phyloP scores from a whole-genome alignment of 352 stramenopile genomes.

The Globisporangium sylvaticum region DNA sequence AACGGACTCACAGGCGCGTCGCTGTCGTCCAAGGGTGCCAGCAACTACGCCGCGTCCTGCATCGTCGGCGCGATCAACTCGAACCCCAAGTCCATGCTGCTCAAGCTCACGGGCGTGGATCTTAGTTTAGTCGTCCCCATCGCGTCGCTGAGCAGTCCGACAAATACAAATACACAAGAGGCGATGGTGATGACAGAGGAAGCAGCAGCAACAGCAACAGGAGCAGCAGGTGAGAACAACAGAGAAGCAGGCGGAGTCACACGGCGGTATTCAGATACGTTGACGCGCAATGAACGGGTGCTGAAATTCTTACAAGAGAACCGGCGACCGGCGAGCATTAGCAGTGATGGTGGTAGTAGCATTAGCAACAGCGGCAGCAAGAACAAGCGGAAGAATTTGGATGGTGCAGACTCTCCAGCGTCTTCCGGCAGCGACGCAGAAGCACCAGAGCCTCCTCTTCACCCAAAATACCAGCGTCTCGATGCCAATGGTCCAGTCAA shows the following conservation, averaged over 20 bases:
- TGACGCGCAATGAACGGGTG: slow-evolving; percentile 54
- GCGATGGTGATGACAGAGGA: not conserved
- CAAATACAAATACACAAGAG: slow-evolving; percentile 1
- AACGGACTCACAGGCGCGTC: slow-evolving; percentile 50
- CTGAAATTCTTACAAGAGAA: slow-evolving; percentile 47
- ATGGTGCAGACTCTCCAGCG: slow-evolving; percentile 21
- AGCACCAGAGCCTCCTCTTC: slow-evolving; percentile 23
- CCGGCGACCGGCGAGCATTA: slow-evolving; percentile 3
- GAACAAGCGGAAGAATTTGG: slow-evolving; percentile 54
- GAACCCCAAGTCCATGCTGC: slow-evolving; percentile 58
- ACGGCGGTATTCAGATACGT: slow-evolving; percentile 34
- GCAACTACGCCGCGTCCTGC: slow-evolving; percentile 71
- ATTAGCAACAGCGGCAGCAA: slow-evolving; percentile 12
- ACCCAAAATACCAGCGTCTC: slow-evolving; percentile 51
- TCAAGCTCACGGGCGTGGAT: slow-evolving; percentile 80
- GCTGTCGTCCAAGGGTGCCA: slow-evolving; percentile 59
- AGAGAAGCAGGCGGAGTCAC: slow-evolving; percentile 4
- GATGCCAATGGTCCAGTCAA: slow-evolving; percentile 34
- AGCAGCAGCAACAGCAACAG: not conserved
- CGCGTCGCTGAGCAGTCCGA: not conserved
- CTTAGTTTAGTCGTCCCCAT: slow-evolving; percentile 41
- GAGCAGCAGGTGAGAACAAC: not conserved
- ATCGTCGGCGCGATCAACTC: slow-evolving; percentile 68
- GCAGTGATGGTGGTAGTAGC: not conserved
- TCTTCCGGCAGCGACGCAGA: slow-evolving; percentile 18